Base-by-base conservation (phyloP, 2,329 filamentous ascomycete species). In the Neoarthrinium moseri region DNA sequence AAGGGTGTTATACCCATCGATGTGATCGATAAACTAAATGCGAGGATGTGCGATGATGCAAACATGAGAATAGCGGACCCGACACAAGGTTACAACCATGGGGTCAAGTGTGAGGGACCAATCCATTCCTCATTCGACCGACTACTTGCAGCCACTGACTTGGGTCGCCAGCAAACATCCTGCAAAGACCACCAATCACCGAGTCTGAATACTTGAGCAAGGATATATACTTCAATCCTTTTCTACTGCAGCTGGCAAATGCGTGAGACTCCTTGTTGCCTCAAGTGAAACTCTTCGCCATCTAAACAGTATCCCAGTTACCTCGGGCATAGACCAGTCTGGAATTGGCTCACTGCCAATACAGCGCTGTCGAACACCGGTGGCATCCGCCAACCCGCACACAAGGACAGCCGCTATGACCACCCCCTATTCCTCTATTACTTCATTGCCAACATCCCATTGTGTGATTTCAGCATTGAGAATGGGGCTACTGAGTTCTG, bases 171-270 rank as follows among this genome's bases (percentile, higher is more conserved):
- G 64, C 66, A 15, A 70, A 70, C 49, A 64, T 71, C 46, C 57
- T 71, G 4, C 67, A 71, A 48, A 57, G 54, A 10, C 65, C 67
- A 7, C 68, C 66, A 5, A 45, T 70, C 12, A 61, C 50, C 13
- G 49, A 67, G 18, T 40, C 58, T 2, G 53, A 61, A 7, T 57
- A 60, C 24, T 52, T 69, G 2, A 60, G 62, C 46, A 57, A 67
- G 36, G 67, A 70, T 51, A 55, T 71, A 4, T 70, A 69, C 50
- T 71, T 70, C 56, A 70, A 71, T 48, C 57, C 63, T 0, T 70
- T 67, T 47, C 57, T 71, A 17, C 57, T 69, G 21, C 68, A 72
- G 43, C 43, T 70, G 3, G 64, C 64, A 41, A 69, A 69, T 48
- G 58, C 59, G 64, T 68, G 40, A 48, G 63, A 58, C 17, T 3